Base-by-base conservation (phyloP, 139 green algal species). In the Bryopsis sp. region DNA sequence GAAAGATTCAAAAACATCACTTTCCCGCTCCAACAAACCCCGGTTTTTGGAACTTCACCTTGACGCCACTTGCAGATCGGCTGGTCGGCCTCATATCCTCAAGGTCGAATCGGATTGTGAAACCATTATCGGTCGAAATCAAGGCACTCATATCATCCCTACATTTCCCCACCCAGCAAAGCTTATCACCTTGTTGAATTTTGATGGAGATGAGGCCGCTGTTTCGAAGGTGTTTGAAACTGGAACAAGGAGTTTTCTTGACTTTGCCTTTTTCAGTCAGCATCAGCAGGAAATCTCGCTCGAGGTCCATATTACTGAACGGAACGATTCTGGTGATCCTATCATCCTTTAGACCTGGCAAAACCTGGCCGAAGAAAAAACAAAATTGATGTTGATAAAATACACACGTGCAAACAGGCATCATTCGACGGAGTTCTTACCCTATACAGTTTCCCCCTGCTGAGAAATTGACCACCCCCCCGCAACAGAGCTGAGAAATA, bases 171-270 rank as follows among this genome's bases (percentile, higher is more conserved):
- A 61, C 50, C 6, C 31, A 61, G 8, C 50, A 26, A 8, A 61
- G 33, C 19, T 61, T 26, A 28, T 61, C 50, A 26, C 19, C 50
- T 32, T 61, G 6, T 26, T 8, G 6, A 36, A 61, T 36, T 26
- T 26, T 22, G 5, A 6, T 35, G 8, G 50, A 22, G 11, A 61
- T 15, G 5, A 61, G 50, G 8, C 50, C 50, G 33, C 33, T 61
- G 15, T 61, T 22, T 61, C 50, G 50, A 28, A 61, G 31, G 24
- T 35, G 8, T 6, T 61, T 61, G 50, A 61, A 61, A 61, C 24
- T 22, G 15, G 31, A 8, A 8, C 31, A 28, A 8, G 50, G 19
- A 35, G 50, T 61, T 15, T 26, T 22, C 19, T 61, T 61, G 5
- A 61, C 24, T 28, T 8, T 28, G 8, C 50, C 50, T 15, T 61